Conservation (phyloP, 306 rosid species). For the Corylus heterophylla region DNA sequence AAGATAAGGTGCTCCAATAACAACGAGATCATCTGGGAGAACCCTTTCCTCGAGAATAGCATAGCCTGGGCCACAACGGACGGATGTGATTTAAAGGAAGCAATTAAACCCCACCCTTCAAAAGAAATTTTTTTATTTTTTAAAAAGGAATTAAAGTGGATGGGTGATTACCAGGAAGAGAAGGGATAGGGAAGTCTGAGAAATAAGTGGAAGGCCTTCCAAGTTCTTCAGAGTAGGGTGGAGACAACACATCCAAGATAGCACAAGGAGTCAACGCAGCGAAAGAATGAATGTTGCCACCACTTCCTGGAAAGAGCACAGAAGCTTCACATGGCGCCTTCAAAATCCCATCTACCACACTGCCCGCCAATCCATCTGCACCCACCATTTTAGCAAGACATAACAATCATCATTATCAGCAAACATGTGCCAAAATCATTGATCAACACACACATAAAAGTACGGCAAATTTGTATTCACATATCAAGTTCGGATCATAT, state of each 20-base stretch:
- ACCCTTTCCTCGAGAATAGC: conserved; percentile 55
- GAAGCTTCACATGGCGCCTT: conserved; percentile 50
- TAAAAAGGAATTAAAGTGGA: too few species aligned
- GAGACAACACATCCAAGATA: conserved; percentile 61
- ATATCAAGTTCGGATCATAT: too few species aligned
- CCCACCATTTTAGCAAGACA: neutral
- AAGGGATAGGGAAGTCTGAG: conserved; percentile 44
- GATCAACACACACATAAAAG: neutral
- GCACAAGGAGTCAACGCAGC: conserved; percentile 60
- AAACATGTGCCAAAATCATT: neutral
- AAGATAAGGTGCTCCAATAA: conserved; percentile 57
- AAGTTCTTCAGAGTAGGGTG: conserved; percentile 58
- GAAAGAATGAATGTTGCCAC: conserved; percentile 72
- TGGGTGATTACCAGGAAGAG: conserved; percentile 45
- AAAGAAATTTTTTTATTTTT: too few species aligned
- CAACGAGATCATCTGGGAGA: conserved; percentile 48
- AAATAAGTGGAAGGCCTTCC: conserved; percentile 70
- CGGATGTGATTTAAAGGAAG: neutral
- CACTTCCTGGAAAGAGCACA: conserved; percentile 56
- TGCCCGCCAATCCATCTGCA: conserved; percentile 57
- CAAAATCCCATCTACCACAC: conserved; percentile 39
- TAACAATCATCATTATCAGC: too few species aligned
- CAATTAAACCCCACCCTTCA: too few species aligned
- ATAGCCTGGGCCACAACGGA: conserved; percentile 39
- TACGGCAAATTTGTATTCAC: too few species aligned